A percentile compares a stretch with the other conserved stretches of the same genome.
phyloP scores from a whole-genome alignment of 2,329 filamentous ascomycete genomes.

The Fusarium fracticaudum region DNA sequence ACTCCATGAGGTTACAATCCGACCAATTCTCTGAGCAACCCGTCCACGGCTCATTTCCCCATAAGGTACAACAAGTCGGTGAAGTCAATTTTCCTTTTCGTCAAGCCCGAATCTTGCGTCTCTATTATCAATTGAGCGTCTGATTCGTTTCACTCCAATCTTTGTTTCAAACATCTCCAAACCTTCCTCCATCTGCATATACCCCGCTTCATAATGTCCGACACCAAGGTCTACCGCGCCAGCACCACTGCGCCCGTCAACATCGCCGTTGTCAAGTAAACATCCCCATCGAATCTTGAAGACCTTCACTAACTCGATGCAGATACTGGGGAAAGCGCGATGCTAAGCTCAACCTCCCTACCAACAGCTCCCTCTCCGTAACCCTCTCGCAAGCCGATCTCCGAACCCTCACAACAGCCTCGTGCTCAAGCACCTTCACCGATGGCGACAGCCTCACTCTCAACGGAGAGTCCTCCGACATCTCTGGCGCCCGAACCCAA shows the following conservation, averaged over 20 bases:
- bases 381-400: conserved; percentile 95
- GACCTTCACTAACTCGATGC: not conserved
- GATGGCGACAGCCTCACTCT: conserved; percentile 78
- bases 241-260: conserved; percentile 98
- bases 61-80: conserved; percentile 42
- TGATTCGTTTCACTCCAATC: not conserved
- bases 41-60: conserved; percentile 37
- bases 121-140: not conserved
- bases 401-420: conserved; percentile 94
- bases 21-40: conserved; percentile 12
- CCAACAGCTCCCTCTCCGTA: conserved; percentile 96
- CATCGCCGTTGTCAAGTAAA: conserved; percentile 95
- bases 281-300: conserved; percentile 15
- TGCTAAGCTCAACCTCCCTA: conserved; percentile 91
- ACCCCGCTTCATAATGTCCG: conserved; percentile 52
- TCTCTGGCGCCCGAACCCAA: conserved; percentile 89
- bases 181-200: not conserved
- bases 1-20: conserved; percentile 27
- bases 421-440: conserved; percentile 79
- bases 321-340: conserved; percentile 97
- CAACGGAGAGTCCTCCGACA: conserved; percentile 84
- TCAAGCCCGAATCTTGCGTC: not conserved
- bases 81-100: conserved; percentile 26
- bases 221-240: conserved; percentile 79
- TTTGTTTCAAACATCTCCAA: not conserved